phyloP scores from a whole-genome alignment of 2,329 filamentous ascomycete genomes.

The Bipolaris cookei region DNA sequence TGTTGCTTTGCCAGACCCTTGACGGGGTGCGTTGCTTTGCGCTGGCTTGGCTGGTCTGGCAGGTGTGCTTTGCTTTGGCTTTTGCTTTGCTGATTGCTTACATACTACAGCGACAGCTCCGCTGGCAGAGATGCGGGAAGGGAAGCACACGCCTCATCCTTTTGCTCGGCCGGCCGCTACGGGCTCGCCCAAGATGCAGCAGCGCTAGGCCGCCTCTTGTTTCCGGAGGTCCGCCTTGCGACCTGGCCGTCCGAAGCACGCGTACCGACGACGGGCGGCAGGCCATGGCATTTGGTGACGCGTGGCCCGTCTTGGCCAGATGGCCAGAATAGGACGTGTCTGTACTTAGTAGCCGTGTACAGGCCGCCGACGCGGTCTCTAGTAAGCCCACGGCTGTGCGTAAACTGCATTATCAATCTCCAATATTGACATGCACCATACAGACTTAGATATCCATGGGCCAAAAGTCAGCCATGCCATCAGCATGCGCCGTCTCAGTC shows the following conservation, averaged over 20 bases:
- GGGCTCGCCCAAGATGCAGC: conserved; percentile 16
- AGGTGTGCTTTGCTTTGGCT: conserved; percentile 1
- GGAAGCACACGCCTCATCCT: conserved; percentile 18
- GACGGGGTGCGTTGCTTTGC: not conserved
- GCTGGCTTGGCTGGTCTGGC: conserved; percentile 2
- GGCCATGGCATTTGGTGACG: conserved; percentile 6
- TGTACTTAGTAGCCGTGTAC: not conserved
- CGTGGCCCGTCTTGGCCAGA: conserved; percentile 7
- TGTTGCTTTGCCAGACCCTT: conserved; percentile 1
- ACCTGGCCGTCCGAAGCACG: conserved; percentile 5
- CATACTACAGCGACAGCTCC: conserved; percentile 12
- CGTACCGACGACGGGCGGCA: not conserved
- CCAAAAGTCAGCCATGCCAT: not conserved
- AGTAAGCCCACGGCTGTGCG: no score
- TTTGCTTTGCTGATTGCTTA: conserved; percentile 17
- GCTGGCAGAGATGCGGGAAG: not conserved
- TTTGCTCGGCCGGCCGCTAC: conserved; percentile 17
- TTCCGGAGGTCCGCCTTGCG: conserved; percentile 10
- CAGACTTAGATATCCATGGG: not conserved
- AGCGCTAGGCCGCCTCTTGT: conserved; percentile 7
- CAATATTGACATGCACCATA: not conserved
- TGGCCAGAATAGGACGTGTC: no score
- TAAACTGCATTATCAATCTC: no score
- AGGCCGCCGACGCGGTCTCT: no score
- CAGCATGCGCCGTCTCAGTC: conserved; percentile 3